phyloP scores from a whole-genome alignment of 805 yeast species.

The Blastobotrys robertii region DNA sequence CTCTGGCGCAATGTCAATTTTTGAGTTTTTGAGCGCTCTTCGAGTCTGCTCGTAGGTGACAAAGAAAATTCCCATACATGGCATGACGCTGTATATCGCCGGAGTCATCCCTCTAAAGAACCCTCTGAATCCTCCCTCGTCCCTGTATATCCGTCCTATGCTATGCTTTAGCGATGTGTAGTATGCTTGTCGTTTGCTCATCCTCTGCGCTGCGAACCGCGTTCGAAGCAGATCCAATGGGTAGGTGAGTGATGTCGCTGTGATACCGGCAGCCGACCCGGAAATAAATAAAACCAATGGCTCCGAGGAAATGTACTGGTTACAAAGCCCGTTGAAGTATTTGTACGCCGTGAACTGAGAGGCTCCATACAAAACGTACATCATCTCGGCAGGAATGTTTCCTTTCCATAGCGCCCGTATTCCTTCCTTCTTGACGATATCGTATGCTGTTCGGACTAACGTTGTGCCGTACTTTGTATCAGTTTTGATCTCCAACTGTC shows the following conservation, averaged over 20 bases:
- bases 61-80: constrained; percentile 68
- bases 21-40: constrained; percentile 17
- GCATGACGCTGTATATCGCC: constrained; percentile 51
- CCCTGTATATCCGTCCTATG: constrained; percentile 25
- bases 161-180: constrained; percentile 24
- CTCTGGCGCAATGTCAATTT: constrained; percentile 25
- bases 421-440: constrained; percentile 56
- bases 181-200: constrained; percentile 7
- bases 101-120: constrained; percentile 41
- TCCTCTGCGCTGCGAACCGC: constrained; percentile 60
- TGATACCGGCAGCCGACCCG: constrained; percentile 70
- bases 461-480: constrained; percentile 13
- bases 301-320: constrained; percentile 22
- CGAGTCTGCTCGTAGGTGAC: constrained; percentile 49
- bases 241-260: constrained; percentile 66
- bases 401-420: constrained; percentile 86
- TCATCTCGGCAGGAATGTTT: constrained; percentile 79
- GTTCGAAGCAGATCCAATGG: constrained; percentile 91
- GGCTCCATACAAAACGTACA: constrained; percentile 81
- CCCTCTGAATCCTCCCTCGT: constrained; percentile 36
- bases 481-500: constrained; percentile 44
- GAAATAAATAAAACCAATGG: constrained; percentile 42
- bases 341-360: constrained; percentile 72
- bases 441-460: constrained; percentile 26
- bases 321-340: constrained; percentile 37